Percentiles rank a stretch among this genome's conserved stretches.
Conservation (phyloP, 2,329 filamentous ascomycete genomes). For the Coleophoma eucalyptorum region DNA sequence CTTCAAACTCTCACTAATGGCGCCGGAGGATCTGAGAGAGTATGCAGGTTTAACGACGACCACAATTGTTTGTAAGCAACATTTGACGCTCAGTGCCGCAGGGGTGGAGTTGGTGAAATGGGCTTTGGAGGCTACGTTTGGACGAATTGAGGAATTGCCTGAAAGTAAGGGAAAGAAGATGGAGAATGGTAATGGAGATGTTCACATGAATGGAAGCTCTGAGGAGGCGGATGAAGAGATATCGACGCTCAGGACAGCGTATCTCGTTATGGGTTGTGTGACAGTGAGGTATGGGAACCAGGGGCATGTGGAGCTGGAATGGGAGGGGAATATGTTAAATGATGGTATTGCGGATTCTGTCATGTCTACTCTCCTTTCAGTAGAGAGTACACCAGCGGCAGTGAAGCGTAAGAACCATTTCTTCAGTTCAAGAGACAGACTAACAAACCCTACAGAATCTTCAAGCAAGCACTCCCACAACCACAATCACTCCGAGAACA, state of each 20-base stretch:
- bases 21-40: conserved; percentile 89
- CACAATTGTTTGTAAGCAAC: conserved; percentile 88
- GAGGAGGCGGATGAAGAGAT: conserved; percentile 66
- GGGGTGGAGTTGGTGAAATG: conserved; percentile 89
- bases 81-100: conserved; percentile 80
- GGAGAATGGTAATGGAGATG: conserved; percentile 27
- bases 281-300: conserved; percentile 72
- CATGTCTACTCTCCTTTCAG: conserved; percentile 85
- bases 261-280: conserved; percentile 86
- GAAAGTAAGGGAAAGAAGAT: conserved; percentile 33
- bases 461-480: conserved; percentile 51
- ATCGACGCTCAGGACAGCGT: conserved; percentile 47
- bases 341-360: conserved; percentile 97
- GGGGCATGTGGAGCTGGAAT: conserved; percentile 86
- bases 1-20: conserved; percentile 96
- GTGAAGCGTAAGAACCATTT: conserved; percentile 68
- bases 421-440: conserved; percentile 8
- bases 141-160: conserved; percentile 67
- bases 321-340: conserved; percentile 97
- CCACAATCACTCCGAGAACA: conserved; percentile 27
- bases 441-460: conserved; percentile 42
- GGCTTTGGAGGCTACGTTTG: conserved; percentile 93
- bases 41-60: conserved; percentile 97
- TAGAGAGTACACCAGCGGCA: conserved; percentile 90
- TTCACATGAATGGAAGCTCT: conserved; percentile 30